Evolutionary conservation across 352 stramenopile species (phyloP).

Genomic region (Globisporangium paroecandrum): DNA sequence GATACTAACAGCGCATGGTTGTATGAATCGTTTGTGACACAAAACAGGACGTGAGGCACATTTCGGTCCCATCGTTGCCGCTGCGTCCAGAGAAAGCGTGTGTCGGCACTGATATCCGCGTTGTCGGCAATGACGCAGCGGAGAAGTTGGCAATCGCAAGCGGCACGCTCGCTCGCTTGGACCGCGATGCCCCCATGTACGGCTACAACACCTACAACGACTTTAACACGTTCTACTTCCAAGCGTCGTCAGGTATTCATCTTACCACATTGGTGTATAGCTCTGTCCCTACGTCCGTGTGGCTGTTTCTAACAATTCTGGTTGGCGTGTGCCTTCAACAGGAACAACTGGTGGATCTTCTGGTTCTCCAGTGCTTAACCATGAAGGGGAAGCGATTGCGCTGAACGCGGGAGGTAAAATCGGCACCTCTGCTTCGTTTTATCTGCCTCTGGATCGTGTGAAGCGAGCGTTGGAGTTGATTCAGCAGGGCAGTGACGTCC

Average conservation of each 20-base stretch:
- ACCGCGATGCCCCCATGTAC: conserved; percentile 89
- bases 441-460: conserved; percentile 87
- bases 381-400: conserved; percentile 85
- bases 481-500: conserved; percentile 59
- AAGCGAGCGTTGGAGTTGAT: conserved; percentile 85
- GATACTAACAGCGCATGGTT: not conserved
- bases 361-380: conserved; percentile 86
- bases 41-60: conserved; percentile 78
- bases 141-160: conserved; percentile 91
- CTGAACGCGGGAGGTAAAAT: conserved; percentile 90
- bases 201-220: conserved; percentile 91
- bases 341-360: conserved; percentile 82
- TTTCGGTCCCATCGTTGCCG: conserved; percentile 70
- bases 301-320: not conserved
- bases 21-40: not conserved
- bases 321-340: conserved; percentile 8
- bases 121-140: conserved; percentile 91
- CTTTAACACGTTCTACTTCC: conserved; percentile 94
- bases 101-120: conserved; percentile 91
- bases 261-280: conserved; percentile 6
- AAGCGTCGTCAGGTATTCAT: conserved; percentile 68
- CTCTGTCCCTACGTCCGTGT: not conserved
- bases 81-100: conserved; percentile 80
- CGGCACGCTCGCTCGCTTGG: conserved; percentile 88
- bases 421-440: conserved; percentile 86